Conservation (phyloP, 768 basidiomycete species). For the Aureoboletus auriporus region DNA sequence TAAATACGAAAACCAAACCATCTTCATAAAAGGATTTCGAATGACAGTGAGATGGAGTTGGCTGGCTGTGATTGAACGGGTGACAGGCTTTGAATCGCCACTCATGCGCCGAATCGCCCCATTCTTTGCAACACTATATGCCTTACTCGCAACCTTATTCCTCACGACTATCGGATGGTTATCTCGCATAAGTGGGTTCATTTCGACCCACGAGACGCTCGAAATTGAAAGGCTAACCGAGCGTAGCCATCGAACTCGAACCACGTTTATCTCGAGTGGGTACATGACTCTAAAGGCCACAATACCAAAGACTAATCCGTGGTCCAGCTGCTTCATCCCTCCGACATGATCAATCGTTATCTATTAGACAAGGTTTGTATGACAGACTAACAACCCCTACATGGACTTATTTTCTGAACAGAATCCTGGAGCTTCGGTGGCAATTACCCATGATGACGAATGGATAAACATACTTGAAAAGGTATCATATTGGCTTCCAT, state of each 20-base stretch:
- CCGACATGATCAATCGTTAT: constrained; percentile 6
- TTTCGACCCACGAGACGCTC: no score
- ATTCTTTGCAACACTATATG: background rate
- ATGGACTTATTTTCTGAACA: background rate
- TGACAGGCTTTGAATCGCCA: background rate
- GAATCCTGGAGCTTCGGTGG: constrained; percentile 1
- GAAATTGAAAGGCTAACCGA: no score
- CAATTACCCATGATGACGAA: constrained; percentile 7
- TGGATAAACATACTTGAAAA: constrained; percentile 7
- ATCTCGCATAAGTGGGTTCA: background rate
- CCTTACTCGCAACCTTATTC: background rate
- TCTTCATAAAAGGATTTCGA: constrained; percentile 4
- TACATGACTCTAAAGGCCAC: background rate
- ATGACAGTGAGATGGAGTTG: background rate
- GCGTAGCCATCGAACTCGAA: background rate
- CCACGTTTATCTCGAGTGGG: constrained; percentile 1
- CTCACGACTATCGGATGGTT: background rate
- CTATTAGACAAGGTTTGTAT: constrained; percentile 5
- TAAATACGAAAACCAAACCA: background rate
- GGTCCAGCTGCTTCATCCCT: constrained; percentile 3
- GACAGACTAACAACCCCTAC: no score
- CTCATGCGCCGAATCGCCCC: background rate
- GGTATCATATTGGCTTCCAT: background rate
- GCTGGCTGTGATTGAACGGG: background rate
- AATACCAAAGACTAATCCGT: background rate